Conservation (phyloP, 2,329 filamentous ascomycete genomes). For the Colletotrichum shisoi region DNA sequence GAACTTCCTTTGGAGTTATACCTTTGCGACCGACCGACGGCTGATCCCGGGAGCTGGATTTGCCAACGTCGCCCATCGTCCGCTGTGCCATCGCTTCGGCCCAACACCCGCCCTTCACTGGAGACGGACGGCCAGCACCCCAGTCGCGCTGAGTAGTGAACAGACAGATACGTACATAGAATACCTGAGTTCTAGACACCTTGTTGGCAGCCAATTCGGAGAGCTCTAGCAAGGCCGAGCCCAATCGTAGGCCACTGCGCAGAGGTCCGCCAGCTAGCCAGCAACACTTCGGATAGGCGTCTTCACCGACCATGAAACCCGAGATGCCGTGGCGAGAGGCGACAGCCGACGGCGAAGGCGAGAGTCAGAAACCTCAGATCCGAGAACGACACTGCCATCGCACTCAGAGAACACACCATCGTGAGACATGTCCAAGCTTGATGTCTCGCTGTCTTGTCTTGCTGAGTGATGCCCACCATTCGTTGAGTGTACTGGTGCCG, state of each 20-base stretch:
- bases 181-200: constrained; percentile 9
- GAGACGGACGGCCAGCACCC: constrained; percentile 12
- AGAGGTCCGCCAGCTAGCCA: constrained; percentile 14
- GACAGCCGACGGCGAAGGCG: neutral
- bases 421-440: constrained; percentile 6
- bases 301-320: constrained; percentile 23
- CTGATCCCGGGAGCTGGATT: constrained; percentile 7
- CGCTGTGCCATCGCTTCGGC: constrained; percentile 29
- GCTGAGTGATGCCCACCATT: constrained; percentile 18
- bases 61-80: constrained; percentile 12
- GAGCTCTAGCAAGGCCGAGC: constrained; percentile 6
- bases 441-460: constrained; percentile 2
- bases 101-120: constrained; percentile 15
- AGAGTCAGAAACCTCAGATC: constrained; percentile 17
- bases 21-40: constrained; percentile 21
- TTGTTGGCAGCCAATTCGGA: constrained; percentile 1
- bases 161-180: neutral
- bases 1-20: constrained; percentile 1
- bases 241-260: constrained; percentile 11
- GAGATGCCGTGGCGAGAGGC: constrained; percentile 13
- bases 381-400: neutral
- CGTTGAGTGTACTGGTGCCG: neutral
- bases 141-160: constrained; percentile 14
- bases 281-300: constrained; percentile 12
- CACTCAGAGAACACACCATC: neutral